phyloP scores from a whole-genome alignment of 2,329 filamentous ascomycete genomes.

The Stachybotrys echinatus region DNA sequence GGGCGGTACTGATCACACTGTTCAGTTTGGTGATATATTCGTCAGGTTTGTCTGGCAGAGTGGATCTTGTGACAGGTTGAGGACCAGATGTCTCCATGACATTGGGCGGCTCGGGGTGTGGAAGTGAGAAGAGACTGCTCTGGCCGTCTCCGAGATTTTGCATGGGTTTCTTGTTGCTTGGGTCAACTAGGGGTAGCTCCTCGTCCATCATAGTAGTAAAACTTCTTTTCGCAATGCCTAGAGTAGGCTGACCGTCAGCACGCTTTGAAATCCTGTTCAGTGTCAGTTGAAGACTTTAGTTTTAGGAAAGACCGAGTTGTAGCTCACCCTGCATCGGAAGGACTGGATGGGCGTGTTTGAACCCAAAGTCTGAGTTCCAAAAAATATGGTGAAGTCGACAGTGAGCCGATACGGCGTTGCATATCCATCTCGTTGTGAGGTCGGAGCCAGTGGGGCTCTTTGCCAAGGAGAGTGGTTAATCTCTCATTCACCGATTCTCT shows the following conservation, averaged over 20 bases:
- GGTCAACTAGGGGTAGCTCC: not conserved
- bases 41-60: too few species aligned
- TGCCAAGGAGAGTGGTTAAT: not conserved
- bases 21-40: too few species aligned
- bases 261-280: too few species aligned
- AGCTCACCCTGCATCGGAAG: not conserved
- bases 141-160: not conserved
- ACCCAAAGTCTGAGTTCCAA: not conserved
- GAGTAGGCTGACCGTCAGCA: not conserved
- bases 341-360: not conserved
- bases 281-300: not conserved
- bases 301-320: not conserved
- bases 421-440: not conserved
- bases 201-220: not conserved
- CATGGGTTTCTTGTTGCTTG: too few species aligned
- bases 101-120: not conserved
- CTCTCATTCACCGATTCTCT: not conserved
- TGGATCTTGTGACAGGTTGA: too few species aligned
- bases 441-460: not conserved
- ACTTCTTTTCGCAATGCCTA: not conserved
- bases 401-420: not conserved
- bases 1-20: too few species aligned
- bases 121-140: not conserved
- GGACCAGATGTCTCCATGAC: too few species aligned
- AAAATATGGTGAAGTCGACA: not conserved